phyloP scores from a whole-genome alignment of 2,329 filamentous ascomycete species.

The Trichophyton mentagrophytes region DNA sequence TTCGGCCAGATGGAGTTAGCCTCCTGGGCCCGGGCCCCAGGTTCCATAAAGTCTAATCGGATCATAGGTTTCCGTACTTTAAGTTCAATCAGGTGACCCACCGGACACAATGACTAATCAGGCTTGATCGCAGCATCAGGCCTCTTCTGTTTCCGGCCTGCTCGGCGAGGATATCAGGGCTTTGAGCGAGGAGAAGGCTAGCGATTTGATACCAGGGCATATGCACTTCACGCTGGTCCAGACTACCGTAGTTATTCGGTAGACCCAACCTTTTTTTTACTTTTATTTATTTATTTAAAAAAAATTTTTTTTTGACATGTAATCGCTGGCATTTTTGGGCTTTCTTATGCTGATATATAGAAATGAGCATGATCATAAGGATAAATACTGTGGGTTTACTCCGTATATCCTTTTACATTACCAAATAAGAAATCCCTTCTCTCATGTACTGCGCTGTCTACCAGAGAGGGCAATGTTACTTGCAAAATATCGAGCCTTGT shows the following conservation, averaged over 20 bases:
- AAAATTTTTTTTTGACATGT: not conserved
- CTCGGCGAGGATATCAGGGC: not conserved
- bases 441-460: not conserved
- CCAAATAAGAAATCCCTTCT: not conserved
- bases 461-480: not conserved
- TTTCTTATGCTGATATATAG: not conserved
- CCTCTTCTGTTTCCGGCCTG: not conserved
- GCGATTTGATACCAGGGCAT: not conserved
- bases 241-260: not conserved
- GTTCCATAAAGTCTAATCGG: not conserved
- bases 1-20: not conserved
- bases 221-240: not conserved
- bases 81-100: no score
- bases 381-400: not conserved
- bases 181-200: not conserved
- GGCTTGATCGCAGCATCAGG: not conserved
- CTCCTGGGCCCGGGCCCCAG: not conserved
- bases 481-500: not conserved
- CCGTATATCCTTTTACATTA: not conserved
- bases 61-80: not conserved
- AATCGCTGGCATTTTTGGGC: not conserved
- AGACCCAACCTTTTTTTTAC: not conserved
- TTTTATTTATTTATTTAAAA: no score
- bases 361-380: not conserved
- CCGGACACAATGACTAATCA: not conserved